Evolutionary conservation across 768 basidiomycete genomes (phyloP).

Genomic region (Suillus clintonianus): DNA sequence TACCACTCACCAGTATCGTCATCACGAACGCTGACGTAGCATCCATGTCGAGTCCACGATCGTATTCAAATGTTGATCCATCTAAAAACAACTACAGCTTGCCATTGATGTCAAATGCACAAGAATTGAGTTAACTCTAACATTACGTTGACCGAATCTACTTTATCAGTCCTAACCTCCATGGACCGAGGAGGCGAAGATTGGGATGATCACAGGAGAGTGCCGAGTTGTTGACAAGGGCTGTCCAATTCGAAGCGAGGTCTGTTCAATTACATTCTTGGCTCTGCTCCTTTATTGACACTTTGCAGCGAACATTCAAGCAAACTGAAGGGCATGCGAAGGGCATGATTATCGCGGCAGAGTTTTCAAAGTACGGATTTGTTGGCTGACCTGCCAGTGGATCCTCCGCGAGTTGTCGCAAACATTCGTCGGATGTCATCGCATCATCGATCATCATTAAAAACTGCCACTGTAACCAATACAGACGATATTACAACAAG

Average conservation of each 20-base stretch:
- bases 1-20: conserved; percentile 88
- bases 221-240: conserved; percentile 78
- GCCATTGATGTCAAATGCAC: conserved; percentile 79
- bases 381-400: conserved; percentile 54
- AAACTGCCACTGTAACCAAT: conserved; percentile 49
- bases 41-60: conserved; percentile 81
- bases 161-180: conserved; percentile 65
- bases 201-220: conserved; percentile 73
- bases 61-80: background rate
- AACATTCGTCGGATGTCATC: conserved; percentile 26
- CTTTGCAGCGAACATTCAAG: conserved; percentile 54
- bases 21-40: conserved; percentile 69
- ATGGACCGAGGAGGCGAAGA: conserved; percentile 67
- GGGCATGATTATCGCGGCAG: conserved; percentile 63
- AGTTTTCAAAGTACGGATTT: conserved; percentile 81
- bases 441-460: conserved; percentile 58
- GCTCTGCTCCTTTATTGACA: background rate
- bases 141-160: conserved; percentile 87
- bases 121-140: conserved; percentile 83
- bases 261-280: conserved; percentile 32
- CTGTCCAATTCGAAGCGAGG: conserved; percentile 92
- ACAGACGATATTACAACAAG: conserved; percentile 82
- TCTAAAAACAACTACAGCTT: conserved; percentile 33
- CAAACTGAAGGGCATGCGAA: conserved; percentile 51
- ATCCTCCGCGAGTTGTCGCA: conserved; percentile 68